phyloP scores from a whole-genome alignment of 257 asterid species.

The Nicotiana undulata region DNA sequence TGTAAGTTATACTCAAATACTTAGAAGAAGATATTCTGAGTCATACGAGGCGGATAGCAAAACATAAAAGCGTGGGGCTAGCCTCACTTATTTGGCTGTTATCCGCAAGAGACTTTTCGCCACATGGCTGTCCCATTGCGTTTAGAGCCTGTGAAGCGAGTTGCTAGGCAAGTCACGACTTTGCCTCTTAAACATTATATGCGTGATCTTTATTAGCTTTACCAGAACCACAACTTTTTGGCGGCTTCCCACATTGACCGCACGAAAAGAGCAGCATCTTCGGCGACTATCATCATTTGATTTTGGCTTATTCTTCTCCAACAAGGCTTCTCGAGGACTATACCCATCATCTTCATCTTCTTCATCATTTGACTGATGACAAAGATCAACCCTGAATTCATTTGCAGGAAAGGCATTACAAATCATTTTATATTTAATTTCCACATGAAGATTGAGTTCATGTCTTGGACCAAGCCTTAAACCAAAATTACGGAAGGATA shows the following conservation, averaged over 20 bases:
- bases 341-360: constrained; percentile 83
- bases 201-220: neutral
- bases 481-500: neutral
- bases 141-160: neutral
- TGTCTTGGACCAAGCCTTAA: neutral
- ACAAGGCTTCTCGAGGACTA: constrained; percentile 51
- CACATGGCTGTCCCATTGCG: neutral
- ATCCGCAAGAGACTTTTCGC: neutral
- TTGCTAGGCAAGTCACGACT: neutral
- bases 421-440: neutral
- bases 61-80: neutral
- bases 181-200: neutral
- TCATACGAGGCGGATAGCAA: neutral
- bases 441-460: neutral
- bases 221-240: constrained; percentile 90
- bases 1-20: neutral
- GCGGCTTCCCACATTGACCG: constrained; percentile 63
- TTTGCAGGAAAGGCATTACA: constrained; percentile 8
- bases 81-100: neutral
- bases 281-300: constrained; percentile 30
- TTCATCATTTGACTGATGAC: constrained; percentile 74
- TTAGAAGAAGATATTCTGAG: neutral
- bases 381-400: constrained; percentile 88
- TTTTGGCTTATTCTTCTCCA: constrained; percentile 51
- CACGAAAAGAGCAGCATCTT: constrained; percentile 55